Base-by-base conservation (phyloP, 2,329 filamentous ascomycete genomes). In the Botrytis elliptica region DNA sequence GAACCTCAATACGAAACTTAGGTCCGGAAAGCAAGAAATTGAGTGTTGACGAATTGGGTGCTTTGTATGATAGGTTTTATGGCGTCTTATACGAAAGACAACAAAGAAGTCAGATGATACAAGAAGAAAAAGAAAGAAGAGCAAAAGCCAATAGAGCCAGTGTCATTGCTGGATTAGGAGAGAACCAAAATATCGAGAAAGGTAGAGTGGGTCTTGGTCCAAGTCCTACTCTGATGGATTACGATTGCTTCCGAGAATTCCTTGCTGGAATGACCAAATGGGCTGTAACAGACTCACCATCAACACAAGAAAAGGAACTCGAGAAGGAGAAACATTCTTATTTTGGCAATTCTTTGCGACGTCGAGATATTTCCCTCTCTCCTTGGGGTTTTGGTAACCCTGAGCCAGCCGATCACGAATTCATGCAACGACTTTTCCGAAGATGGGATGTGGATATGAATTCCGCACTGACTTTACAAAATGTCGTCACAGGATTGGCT, bases 21-120 rank as follows among this genome's bases (percentile, higher is more conserved):
- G 96, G 96, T 0, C 94, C 95, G 0, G 96, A 99, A 78, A 98
- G 95, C 85, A 99, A 98, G 84, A 89, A 95, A 71, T 85, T 99
- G 49, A 93, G 89, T 79, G 86, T 91, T 10, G 94, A 95, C 68
- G 96, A 99, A 80, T 87, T 99, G 6, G 93, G 94, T 44, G 92
- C 93, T 59, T 85, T 98, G 36, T 99, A 99, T 80, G 96, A 99
- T 82, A 90, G 93, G 60, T 99, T 98, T 83, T 98, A 98, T 81
- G 92, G 90, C 38, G 90, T 97, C 1, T 83, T 99, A 20, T 98
- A 98, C 81, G 95, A 98, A 81, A 90, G 94, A 71, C 93, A 98
- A 82, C 93, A 97, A 81, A 89, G 94, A 71, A 90, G 92, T 76
- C 89, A 89, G 75, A 90, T 94, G 74, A 87, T 95, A 44, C 90